Base-by-base conservation (phyloP, 345 rosid species). In the Eucalyptus victrix region DNA sequence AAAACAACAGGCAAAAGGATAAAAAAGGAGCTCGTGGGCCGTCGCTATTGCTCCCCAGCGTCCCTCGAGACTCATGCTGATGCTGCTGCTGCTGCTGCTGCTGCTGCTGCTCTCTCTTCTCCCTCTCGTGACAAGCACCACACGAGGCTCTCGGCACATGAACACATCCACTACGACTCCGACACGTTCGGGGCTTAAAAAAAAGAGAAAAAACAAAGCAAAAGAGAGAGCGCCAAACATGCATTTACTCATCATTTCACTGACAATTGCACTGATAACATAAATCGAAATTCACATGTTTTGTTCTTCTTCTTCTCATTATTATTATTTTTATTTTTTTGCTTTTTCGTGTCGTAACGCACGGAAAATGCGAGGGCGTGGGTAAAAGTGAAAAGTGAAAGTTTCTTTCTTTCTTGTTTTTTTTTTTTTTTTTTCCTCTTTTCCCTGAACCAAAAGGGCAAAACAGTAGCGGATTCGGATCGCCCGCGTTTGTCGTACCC, bases 401-500 rank as follows among this genome's bases (percentile, higher is more conserved):
- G 58, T 53, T 53, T 53, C 51, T 18, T 51, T 51, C 21, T 51
- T 51, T 50, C 21, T 6, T 50, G 17, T 17, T 18, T 53, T 53
- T 53, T 19, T 15, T 19, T 19, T 53, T 3, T 53, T 51, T 9
- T 21, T 21, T 1, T 1, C n/a, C 30, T 28, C 14, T 60, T 60
- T 60, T 60, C 8, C 34, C 32, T 14, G 16, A 6, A 6, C 69
- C 69, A 62, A 62, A 69, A 69, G 44, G 80, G 81, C 26, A 21
- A 72, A 37, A 40, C 81, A 19, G 81, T 12, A 37, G 81, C 28
- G 30, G 44, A 44, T 44, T 49, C 80, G 88, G 50, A 54, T 88
- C 88, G 92, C 91, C 92, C 88, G 92, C 91, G 86, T 89, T 89
- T 89, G 87, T 86, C 90, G 92, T 89, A 90, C 90, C 87, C 85